Evolutionary conservation across 176 grass and related monocot genomes (phyloP), one percentile per base, ranked within the genome.

Genomic region (Thinopyrum elongatum): DNA sequence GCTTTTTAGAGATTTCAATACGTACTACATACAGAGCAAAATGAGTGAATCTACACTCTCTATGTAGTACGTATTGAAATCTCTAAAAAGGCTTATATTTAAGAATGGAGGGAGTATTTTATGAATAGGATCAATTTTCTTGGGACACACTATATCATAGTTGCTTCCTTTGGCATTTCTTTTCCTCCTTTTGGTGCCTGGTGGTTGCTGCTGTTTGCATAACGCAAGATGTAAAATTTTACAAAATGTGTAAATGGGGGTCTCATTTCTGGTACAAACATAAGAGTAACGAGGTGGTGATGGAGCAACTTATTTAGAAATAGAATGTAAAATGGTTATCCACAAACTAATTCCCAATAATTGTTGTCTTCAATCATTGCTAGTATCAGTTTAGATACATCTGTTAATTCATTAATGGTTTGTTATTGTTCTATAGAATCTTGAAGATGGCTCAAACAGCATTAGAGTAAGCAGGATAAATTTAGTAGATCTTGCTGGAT

Each of bases 401-500:
- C 34, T 19, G 14, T 62, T 59, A 35, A 19, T 74, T 62, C 27
- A 60, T 69, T 60, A 83, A 61, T 35, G 60, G 7, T 49, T 78
- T 8, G 9, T 36, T 84, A 65, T 92, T 75, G 44, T 81, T 88
- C 35, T 76, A 60, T 77, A 99, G 97, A 94, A 92, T 83, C 81
- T 86, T 38, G 86, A 81, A 83, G 94, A 99, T 89, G 94, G 94
- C 31, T 88, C 82, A 80, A 99, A 87, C 77, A 89, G 85, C 83
- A 85, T 87, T 31, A 91, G 92, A 81, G 94, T 79, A 79, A 99
- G 97, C 90, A 89, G 90, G 79, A 99, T 99, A 77, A 99, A 99
- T 80, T 89, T 99, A 72, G 97, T 99, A 70, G 97, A 99, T 91
- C 94, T 99, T 80, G 97, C 97, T 65, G 97, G 97, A 79, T 99